A percentile compares a stretch with the other conserved stretches of the same genome.
Conservation (phyloP, 192 early-diverging fungal species). For the Chytriomyces hyalinus region DNA sequence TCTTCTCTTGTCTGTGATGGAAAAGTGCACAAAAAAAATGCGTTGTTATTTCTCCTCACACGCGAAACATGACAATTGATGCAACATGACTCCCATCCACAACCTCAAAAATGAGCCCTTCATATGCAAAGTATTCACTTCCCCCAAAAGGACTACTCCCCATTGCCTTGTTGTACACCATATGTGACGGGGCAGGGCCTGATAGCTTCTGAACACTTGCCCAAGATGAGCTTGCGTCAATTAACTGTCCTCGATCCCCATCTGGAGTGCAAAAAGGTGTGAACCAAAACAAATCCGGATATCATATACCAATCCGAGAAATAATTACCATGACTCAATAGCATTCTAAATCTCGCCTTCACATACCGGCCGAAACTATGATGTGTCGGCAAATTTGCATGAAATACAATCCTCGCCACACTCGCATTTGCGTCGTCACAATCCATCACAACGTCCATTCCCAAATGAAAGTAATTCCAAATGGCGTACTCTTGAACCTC, state of each 20-base stretch:
- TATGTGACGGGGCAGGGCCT: slow-evolving; percentile 10
- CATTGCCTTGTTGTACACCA: slow-evolving; percentile 29
- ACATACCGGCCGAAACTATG: slow-evolving; percentile 13
- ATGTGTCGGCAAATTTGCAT: slow-evolving; percentile 7
- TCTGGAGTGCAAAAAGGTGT: neutral
- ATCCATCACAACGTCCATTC: slow-evolving; percentile 27
- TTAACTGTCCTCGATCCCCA: slow-evolving; percentile 4
- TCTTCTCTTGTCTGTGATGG: no score
- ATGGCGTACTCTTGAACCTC: neutral
- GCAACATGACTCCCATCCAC: slow-evolving; percentile 19
- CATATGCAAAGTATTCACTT: slow-evolving; percentile 26
- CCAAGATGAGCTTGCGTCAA: slow-evolving; percentile 8
- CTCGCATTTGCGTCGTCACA: neutral
- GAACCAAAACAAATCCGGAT: neutral
- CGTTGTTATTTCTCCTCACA: slow-evolving; percentile 1
- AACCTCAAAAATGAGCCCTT: slow-evolving; percentile 30
- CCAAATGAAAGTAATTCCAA: slow-evolving; percentile 27
- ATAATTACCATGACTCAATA: slow-evolving; percentile 10
- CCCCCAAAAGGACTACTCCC: slow-evolving; percentile 23
- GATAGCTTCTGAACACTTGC: slow-evolving; percentile 9
- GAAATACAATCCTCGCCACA: slow-evolving; percentile 3
- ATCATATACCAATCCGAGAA: neutral
- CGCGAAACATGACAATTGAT: slow-evolving; percentile 14
- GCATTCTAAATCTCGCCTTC: slow-evolving; percentile 1
- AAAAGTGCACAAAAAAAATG: neutral